These are phyloP conservation scores for Wickerhamomyces alni DNA, from an alignment of 805 yeast species.

Conservation along the genomic window DNA sequence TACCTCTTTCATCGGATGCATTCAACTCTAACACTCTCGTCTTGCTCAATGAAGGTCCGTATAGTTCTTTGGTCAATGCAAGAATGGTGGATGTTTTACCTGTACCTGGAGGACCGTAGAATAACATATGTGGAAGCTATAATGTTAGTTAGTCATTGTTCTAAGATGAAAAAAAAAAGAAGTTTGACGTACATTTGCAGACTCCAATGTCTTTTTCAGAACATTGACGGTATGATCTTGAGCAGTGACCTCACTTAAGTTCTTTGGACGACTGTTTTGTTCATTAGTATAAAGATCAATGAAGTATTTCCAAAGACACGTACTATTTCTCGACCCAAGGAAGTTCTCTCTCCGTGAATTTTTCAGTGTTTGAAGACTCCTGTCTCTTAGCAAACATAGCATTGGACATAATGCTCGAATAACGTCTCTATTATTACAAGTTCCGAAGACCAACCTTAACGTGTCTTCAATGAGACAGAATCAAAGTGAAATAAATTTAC, in stretches of 20 bases:
- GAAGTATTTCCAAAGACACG: not conserved
- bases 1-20: constrained; percentile 91
- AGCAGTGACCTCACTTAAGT: constrained; percentile 80
- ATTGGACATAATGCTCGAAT: constrained; percentile 12
- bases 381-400: constrained; percentile 23
- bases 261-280: constrained; percentile 64
- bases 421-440: too few relatives aligned
- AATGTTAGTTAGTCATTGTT: too few relatives aligned
- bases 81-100: constrained; percentile 87
- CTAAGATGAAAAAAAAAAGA: too few relatives aligned
- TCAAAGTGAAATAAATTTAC: not conserved
- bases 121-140: constrained; percentile 76
- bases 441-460: too few relatives aligned
- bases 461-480: too few relatives aligned
- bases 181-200: constrained; percentile 63
- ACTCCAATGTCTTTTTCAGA: constrained; percentile 66
- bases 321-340: constrained; percentile 94
- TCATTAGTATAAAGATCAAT: not conserved
- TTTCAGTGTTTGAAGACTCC: constrained; percentile 13
- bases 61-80: constrained; percentile 74
- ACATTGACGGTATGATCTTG: constrained; percentile 88
- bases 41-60: constrained; percentile 65
- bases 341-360: constrained; percentile 26
- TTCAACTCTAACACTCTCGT: constrained; percentile 75
- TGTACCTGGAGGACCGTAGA: constrained; percentile 93